phyloP scores from a whole-genome alignment of 345 rosid species.

The Brassica juncea region DNA sequence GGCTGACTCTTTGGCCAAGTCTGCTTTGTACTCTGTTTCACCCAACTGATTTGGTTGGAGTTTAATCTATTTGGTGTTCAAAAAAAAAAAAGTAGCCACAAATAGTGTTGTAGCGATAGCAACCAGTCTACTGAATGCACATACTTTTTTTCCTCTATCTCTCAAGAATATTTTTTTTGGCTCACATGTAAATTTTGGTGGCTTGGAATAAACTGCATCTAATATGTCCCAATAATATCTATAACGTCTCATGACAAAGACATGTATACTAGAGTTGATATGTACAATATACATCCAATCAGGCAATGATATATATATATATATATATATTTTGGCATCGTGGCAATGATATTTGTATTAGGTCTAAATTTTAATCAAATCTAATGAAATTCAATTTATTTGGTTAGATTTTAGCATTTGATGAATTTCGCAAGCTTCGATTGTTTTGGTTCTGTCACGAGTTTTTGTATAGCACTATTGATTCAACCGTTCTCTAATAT shows the following conservation, averaged over 20 bases:
- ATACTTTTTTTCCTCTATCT: not conserved
- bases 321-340: too few species aligned
- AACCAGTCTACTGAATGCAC: constrained; percentile 19
- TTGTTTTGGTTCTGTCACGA: not conserved
- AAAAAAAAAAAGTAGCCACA: too few species aligned
- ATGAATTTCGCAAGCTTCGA: not conserved
- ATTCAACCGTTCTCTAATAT: not conserved
- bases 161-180: not conserved
- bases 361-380: too few species aligned
- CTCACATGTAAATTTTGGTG: not conserved
- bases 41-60: too few species aligned
- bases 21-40: too few species aligned
- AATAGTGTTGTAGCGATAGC: constrained; percentile 3
- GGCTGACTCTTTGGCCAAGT: too few species aligned
- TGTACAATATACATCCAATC: not conserved
- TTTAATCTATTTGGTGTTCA: too few species aligned
- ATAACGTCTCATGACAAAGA: not conserved
- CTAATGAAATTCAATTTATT: too few species aligned
- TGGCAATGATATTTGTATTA: too few species aligned
- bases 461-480: not conserved
- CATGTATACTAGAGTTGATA: not conserved
- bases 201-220: constrained; percentile 11
- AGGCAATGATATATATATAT: not conserved
- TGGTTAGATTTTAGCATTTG: not conserved
- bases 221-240: constrained; percentile 13